Conservation (phyloP, 441 rosid species). For the Mallotus japonicus region DNA sequence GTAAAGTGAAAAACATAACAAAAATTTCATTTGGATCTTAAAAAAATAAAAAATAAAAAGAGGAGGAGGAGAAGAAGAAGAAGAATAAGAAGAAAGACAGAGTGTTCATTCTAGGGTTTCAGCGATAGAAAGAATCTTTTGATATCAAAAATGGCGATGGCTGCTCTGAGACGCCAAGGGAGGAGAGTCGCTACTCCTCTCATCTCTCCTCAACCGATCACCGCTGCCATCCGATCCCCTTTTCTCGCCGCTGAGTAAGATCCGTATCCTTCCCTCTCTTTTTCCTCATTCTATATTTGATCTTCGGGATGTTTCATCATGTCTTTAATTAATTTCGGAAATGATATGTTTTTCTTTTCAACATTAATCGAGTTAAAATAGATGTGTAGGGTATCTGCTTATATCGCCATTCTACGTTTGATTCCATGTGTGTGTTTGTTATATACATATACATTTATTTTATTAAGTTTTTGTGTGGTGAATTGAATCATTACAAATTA, state of each 20-base stretch:
- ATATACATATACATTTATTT: too few species aligned
- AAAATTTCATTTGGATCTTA: not conserved
- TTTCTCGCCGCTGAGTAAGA: conserved; percentile 51
- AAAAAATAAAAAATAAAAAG: too few species aligned
- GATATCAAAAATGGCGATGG: conserved; percentile 73
- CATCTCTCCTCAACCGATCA: conserved; percentile 55
- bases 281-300: not conserved
- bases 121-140: not conserved
- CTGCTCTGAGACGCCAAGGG: conserved; percentile 88
- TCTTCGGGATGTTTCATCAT: not conserved
- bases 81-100: not conserved
- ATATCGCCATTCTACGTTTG: too few species aligned
- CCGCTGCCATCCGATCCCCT: conserved; percentile 56
- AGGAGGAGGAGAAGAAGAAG: too few species aligned
- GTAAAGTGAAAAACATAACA: too few species aligned
- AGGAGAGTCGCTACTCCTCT: conserved; percentile 62
- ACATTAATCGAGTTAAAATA: not conserved
- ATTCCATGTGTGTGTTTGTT: not conserved
- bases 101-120: conserved; percentile 18
- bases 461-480: too few species aligned
- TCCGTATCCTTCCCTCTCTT: not conserved
- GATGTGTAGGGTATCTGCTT: not conserved
- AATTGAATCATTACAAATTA: too few species aligned
- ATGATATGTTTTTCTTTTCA: not conserved
- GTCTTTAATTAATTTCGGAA: too few species aligned